Evolutionary conservation across 306 rosid species (phyloP), one percentile per base, ranked within the genome.

Genomic region (Sicyos edulis): DNA sequence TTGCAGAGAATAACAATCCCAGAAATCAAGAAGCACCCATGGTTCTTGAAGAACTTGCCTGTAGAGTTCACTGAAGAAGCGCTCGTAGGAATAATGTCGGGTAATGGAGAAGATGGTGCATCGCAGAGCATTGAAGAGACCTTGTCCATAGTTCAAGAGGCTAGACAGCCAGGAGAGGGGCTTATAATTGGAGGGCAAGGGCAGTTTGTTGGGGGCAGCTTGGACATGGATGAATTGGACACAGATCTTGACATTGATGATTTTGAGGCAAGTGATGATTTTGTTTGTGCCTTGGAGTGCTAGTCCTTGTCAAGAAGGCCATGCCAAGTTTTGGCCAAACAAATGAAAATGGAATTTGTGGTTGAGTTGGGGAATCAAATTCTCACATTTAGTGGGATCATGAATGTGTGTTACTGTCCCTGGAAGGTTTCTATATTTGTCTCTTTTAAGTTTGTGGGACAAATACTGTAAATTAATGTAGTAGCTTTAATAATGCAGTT

Each of bases 151-250:
- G 84, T 91, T 76, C 95, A 89, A 75, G 97, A 93, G 70, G 99
- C 86, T 63, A 54, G 88, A 47, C 85, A 85, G 58, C 50, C 85
- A 51, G 87, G 66, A 1, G 89, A 85, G 57, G 96, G 89, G 20
- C 77, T 78, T 57, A 83, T 29, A 80, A 14, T 80, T 72, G 88
- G 87, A 53, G 96, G 82, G 11, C 90, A 77, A 56, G 96, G 82
- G 13, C 90, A 77, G 13, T 80, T 85, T 78, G 83, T 87, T 37
- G 91, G 88, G 10, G 92, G 97, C 10, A 91, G 96, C 74, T 82
- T 89, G 97, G 97, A 95, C 78, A 84, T 95, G 69, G 97, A 91
- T 79, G 99, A 91, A 21, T 12, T 87, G 42, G 92, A 91, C 75
- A 73, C 86, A 21, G 99, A 91, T 78, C 80, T 81, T 72, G 97